Evolutionary conservation across 306 rosid species (phyloP), one percentile per base, ranked within the genome.

Genomic region (Cyamopsis tetragonoloba): DNA sequence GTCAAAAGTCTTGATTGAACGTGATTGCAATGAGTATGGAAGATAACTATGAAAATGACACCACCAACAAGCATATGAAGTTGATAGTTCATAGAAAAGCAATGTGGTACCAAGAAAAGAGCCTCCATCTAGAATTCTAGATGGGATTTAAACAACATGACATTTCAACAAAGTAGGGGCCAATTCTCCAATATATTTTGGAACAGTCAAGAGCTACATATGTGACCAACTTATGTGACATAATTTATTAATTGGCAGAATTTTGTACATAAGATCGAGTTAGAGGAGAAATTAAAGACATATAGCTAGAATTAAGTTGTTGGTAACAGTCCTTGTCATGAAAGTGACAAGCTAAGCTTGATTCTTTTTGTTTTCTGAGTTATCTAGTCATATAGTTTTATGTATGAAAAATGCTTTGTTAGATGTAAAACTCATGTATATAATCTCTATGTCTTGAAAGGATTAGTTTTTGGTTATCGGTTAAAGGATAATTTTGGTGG

Each of bases 41-140:
- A 62, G 77, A 72, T 73, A 77, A 48, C 47, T 64, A 32, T 70
- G 85, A 81, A 68, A 73, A 73, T 28, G 82, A 81, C 77, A 77
- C 74, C 85, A 77, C 85, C 63, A 42, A 42, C 15, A 58, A 64
- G 62, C 6, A 55, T 27, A 57, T 31, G 78, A 75, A 58, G 63
- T 68, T 72, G 81, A 81, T 76, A 68, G 81, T 76, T 71, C 70
- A 42, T n/a, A 66, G 22, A 56, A 76, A 72, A 76, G 70, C 58
- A 59, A 66, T 42, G 14, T 59, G 44, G 32, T 71, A 35, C 38
- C 65, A 68, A 76, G 64, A 72, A 76, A 62, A 69, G 55, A 70
- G 70, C 9, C 17, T 59, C 61, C 34, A 49, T 77, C 50, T 57
- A 56, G 48, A 35, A 26, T 39, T 77, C 50, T 57, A 56, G 48